Evolutionary conservation across 2,329 filamentous ascomycete genomes (phyloP).

Genomic region (Xylariaceae sp.): DNA sequence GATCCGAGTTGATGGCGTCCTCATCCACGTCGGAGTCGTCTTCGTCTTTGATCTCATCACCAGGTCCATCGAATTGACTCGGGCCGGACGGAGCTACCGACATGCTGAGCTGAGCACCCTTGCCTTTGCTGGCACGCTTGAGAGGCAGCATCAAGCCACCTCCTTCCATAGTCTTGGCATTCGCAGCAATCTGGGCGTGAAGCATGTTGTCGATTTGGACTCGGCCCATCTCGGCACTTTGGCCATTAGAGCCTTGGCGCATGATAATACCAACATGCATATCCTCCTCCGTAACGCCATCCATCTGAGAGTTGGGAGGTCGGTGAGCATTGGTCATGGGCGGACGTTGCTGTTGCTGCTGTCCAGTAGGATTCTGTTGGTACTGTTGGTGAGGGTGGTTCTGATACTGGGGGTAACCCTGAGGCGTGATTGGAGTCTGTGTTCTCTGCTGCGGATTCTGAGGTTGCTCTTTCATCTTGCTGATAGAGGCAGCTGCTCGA

Average conservation of each 20-base stretch:
- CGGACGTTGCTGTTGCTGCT: conserved; percentile 30
- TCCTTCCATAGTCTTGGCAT: conserved; percentile 66
- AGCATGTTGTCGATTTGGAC: conserved; percentile 66
- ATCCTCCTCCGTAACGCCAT: conserved; percentile 64
- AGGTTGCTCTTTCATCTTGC: conserved; percentile 46
- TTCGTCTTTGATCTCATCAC: conserved; percentile 51
- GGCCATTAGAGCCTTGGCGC: conserved; percentile 50
- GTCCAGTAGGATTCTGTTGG: conserved; percentile 16
- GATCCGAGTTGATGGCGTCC: conserved; percentile 96
- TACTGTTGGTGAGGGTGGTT: conserved; percentile 30
- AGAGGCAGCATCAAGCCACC: conserved; percentile 73
- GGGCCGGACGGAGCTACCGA: conserved; percentile 29
- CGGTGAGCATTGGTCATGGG: conserved; percentile 40
- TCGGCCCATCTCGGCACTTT: conserved; percentile 52
- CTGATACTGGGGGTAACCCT: conserved; percentile 24
- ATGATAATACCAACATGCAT: conserved; percentile 58
- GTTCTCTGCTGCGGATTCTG: conserved; percentile 24
- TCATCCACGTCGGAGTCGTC: conserved; percentile 58
- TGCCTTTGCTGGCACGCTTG: conserved; percentile 46
- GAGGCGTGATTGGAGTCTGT: conserved; percentile 19
- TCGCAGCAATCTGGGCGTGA: conserved; percentile 62
- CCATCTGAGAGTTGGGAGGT: conserved; percentile 58
- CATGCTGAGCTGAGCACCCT: conserved; percentile 25
- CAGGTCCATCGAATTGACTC: conserved; percentile 59
- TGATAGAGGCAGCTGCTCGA: conserved; percentile 63